Evolutionary conservation across 23 red algal species (phyloP), one percentile per base, ranked within the genome.

Genomic region (Gracilaria domingensis): DNA sequence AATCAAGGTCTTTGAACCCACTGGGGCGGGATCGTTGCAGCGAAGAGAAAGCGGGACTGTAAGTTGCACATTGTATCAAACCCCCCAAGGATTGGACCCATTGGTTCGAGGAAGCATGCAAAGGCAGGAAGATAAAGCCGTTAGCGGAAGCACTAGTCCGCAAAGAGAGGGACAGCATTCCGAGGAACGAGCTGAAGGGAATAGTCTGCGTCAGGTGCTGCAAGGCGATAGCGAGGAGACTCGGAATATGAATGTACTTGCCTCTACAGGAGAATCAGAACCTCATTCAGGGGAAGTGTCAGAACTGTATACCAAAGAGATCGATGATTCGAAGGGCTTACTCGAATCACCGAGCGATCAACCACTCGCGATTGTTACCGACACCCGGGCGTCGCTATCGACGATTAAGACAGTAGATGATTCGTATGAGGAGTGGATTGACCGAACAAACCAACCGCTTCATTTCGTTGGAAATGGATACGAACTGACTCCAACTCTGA

Each of bases 401-500:
- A 37, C 28, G 64, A 69, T 37, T 4, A 36, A 69, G 4, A 20
- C 30, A 0, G 64, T 30, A 9, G 72, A 77, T 50, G 72, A 50
- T 28, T 51, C 72, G 9, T 77, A 77, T 34, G 72, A 77, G 20
- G 87, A 90, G 11, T 92, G 89, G 89, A 84, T 92, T 25, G 89
- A 92, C 45, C 78, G 67, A 35, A 92, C 89, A 35, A 92, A 92
- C 48, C 62, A 77, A 67, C 62, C 89, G 42, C 79, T 84, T 4
- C 48, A 65, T 37, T 51, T 66, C 29, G 78, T 92, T 53, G 89
- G 89, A 5, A 84, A 83, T 69, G 89, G 89, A 18, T 92, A 92
- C 23, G 65, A 83, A 50, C 79, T 92, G n/a, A 83, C 77, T 51
- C 38, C 76, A 60, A 84, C 78, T 51, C 80, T 92, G 6, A 60